Conservation (phyloP, 495 filamentous ascomycete species). For the Daldinia childiae region DNA sequence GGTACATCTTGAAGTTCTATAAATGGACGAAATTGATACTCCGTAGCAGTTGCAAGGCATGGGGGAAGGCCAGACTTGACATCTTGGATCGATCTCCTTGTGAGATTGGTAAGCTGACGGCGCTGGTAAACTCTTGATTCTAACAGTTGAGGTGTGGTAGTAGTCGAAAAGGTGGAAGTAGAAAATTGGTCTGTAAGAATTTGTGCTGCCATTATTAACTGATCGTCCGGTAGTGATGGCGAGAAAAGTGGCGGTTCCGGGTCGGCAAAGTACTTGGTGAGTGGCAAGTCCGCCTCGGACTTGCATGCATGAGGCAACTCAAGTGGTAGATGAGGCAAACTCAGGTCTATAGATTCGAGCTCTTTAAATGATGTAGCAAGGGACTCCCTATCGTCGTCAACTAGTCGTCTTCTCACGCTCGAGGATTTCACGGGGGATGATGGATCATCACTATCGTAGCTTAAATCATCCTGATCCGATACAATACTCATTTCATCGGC, state of each 20-base stretch:
- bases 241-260: slow-evolving; percentile 56
- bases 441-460: slow-evolving; percentile 54
- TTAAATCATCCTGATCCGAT: slow-evolving; percentile 62
- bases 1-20: slow-evolving; percentile 64
- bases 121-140: slow-evolving; percentile 44
- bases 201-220: slow-evolving; percentile 67
- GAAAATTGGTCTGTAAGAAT: slow-evolving; percentile 69
- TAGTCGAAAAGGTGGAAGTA: slow-evolving; percentile 50
- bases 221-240: slow-evolving; percentile 55
- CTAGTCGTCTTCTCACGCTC: slow-evolving; percentile 47
- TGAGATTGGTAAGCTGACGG: slow-evolving; percentile 48
- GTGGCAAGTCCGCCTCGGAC: slow-evolving; percentile 54
- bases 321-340: slow-evolving; percentile 48
- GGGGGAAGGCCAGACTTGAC: slow-evolving; percentile 52
- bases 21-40: slow-evolving; percentile 57
- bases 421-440: slow-evolving; percentile 55
- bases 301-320: slow-evolving; percentile 54
- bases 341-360: slow-evolving; percentile 50
- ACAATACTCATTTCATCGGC: slow-evolving; percentile 56
- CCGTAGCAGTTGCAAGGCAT: slow-evolving; percentile 47
- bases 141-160: slow-evolving; percentile 20
- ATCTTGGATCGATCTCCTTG: slow-evolving; percentile 53
- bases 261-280: slow-evolving; percentile 60
- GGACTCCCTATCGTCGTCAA: slow-evolving; percentile 58
- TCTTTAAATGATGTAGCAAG: slow-evolving; percentile 61